A percentile compares a stretch with the other conserved stretches of the same genome.
Conservation (phyloP, 2,329 filamentous ascomycete genomes). For the Epichloe hybrida region DNA sequence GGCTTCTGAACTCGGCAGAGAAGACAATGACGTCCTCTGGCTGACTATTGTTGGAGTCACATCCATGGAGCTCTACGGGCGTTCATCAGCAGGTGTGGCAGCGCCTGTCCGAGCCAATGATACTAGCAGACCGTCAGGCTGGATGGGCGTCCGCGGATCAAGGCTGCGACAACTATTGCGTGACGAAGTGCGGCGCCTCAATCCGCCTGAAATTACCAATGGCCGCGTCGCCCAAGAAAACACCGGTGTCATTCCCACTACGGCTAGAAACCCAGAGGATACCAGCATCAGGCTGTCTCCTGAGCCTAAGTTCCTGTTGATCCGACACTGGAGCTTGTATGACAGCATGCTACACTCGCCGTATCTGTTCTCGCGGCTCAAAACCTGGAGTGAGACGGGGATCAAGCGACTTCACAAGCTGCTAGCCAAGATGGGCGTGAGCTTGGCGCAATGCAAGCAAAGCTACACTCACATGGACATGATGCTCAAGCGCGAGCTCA, state of each 20-base stretch:
- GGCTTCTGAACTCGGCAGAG: constrained; percentile 84
- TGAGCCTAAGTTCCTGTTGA: constrained; percentile 82
- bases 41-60: constrained; percentile 86
- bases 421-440: constrained; percentile 95
- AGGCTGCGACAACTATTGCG: constrained; percentile 74
- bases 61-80: constrained; percentile 84
- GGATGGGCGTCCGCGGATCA: constrained; percentile 71
- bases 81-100: constrained; percentile 68
- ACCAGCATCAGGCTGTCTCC: constrained; percentile 84
- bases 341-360: constrained; percentile 98
- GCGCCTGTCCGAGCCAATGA: constrained; percentile 42
- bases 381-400: constrained; percentile 87
- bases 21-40: constrained; percentile 95
- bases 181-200: constrained; percentile 87
- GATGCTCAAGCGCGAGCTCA: constrained; percentile 78
- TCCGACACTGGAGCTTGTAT: constrained; percentile 93
- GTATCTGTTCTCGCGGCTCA: constrained; percentile 79
- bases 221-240: constrained; percentile 51
- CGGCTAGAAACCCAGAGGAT: constrained; percentile 78
- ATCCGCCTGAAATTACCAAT: constrained; percentile 58
- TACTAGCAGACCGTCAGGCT: constrained; percentile 48
- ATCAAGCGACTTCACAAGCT: constrained; percentile 84
- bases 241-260: constrained; percentile 76
- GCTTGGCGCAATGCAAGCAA: constrained; percentile 83
- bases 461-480: constrained; percentile 98